Evolutionary conservation across 306 rosid species (phyloP).

Genomic region (Datisca glomerata): DNA sequence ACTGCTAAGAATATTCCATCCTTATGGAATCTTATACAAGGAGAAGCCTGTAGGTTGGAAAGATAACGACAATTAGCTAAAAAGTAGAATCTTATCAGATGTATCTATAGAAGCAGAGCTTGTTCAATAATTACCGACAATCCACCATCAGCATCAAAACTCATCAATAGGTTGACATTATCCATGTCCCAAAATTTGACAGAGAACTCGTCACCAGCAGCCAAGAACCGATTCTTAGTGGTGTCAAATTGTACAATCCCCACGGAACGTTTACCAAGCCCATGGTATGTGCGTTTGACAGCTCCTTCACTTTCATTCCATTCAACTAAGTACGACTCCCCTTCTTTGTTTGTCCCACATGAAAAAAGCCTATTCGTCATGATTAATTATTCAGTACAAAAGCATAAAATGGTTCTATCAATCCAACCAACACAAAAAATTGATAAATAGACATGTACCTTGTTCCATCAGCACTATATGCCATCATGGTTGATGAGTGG

Average conservation of each 20-base stretch:
- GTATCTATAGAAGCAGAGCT: not conserved
- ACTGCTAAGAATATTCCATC: slow-evolving; percentile 88
- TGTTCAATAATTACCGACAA: slow-evolving; percentile 49
- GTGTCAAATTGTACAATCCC: slow-evolving; percentile 98
- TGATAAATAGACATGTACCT: slow-evolving; percentile 36
- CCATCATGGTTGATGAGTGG: slow-evolving; percentile 87
- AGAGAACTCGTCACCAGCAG: slow-evolving; percentile 75
- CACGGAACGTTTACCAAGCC: slow-evolving; percentile 76
- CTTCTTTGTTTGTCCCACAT: slow-evolving; percentile 96
- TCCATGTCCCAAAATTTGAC: slow-evolving; percentile 99
- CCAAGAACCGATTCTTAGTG: slow-evolving; percentile 87
- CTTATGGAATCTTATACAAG: slow-evolving; percentile 88
- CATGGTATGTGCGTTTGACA: slow-evolving; percentile 77
- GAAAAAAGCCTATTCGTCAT: slow-evolving; percentile 75
- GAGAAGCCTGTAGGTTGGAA: slow-evolving; percentile 63
- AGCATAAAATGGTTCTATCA: not conserved
- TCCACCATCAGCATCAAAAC: slow-evolving; percentile 76
- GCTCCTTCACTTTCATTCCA: slow-evolving; percentile 99
- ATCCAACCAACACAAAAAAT: slow-evolving; percentile 1
- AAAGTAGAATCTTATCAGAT: slow-evolving; percentile 4
- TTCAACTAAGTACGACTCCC: slow-evolving; percentile 91
- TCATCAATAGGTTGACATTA: slow-evolving; percentile 39
- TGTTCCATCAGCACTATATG: slow-evolving; percentile 91
- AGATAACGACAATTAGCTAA: slow-evolving; percentile 25
- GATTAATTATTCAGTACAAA: not conserved